Base-by-base conservation (phyloP, 2,329 filamentous ascomycete species). In the Clonostachys byssicola region DNA sequence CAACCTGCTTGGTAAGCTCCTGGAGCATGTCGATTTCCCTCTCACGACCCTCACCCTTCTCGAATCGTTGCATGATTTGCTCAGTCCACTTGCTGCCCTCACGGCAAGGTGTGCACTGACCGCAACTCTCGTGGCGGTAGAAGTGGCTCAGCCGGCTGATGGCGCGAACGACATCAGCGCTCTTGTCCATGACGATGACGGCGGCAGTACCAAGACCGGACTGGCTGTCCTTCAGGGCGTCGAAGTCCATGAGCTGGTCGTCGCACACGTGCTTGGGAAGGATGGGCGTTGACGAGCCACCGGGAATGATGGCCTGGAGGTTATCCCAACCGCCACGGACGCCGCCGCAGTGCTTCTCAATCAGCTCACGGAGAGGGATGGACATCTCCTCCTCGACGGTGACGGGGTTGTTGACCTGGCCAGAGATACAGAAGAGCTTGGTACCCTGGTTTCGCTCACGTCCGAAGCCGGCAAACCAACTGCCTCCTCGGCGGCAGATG, bases 351-450 rank as follows among this genome's bases (percentile, higher is more conserved):
- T 99, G 94, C 75, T 90, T 94, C 54, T 99, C 94, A 60, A 99
- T 97, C 53, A 99, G 83, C 71, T 99, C 94, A 41, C 89, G 86
- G 51, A 99, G 83, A 40, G 94, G 88, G 57, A 99, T 99, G 45
- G 89, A 95, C 94, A 99, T 99, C 74, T 99, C 94, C 74, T 99
- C 94, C 71, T 99, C 94, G 51, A 99, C 94, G 1, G 94, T 97
- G 69, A 83, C 90, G 47, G 94, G 94, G 77, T 97, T 95, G 81
- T 99, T 99, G 75, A 99, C 94, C 69, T 97, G 90, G 30, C 94
- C 94, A 47, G 92, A 97, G 66, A 99, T 97, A 70, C 92, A 96
- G 78, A 88, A 99, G 40, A 99, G 87, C 79, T 99, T 99, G 54
- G 94, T 99, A 61, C 94, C 94, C 60, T 90, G 81, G 74, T 99